Base-by-base conservation (phyloP, 2,329 filamentous ascomycete species). In the Chaetomiaceae sp. region DNA sequence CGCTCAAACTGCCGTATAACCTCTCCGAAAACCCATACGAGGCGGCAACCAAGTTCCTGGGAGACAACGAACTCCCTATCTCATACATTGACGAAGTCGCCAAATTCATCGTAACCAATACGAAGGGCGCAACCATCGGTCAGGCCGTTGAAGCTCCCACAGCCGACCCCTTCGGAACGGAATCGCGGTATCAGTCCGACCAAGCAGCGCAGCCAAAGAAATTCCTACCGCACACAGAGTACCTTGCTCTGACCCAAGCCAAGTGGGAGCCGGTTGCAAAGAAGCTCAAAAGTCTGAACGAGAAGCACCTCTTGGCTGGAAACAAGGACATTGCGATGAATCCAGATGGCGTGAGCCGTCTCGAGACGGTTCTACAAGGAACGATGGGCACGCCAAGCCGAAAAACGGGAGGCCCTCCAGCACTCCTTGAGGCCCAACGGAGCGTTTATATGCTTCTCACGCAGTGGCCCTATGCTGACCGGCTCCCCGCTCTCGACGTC, bases 1-100 rank as follows among this genome's bases (percentile, higher is more conserved):
- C 92, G 0, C 75, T 97, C 41, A 96, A 96, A 69, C 77, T 97
- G n/a, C 90, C 92, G 0, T 97, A 88, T 71, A 96, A 97, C 67
- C 78, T 92, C 11, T 90, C 87, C 1, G 87, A 96, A 66, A 96
- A 96, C 61, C 89, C 90, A 0, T 97, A 95, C 68, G 89, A 96
- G 62, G 86, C 87, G 2, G 92, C 94, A 0, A 89, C 87, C 32
- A 96, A 90, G 65, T 99, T 97, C 62, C 85, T 97, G 43, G 81
- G 86, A 62, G 85, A 91, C 65, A 95, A 97, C 63, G 87, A 96
- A 65, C 78, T 97, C 1, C 89, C 92, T 1, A 80, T 95, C 50
- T 83, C 81, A 3, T 97, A 96, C 65, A 78, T 96, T 13, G 92
- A 97, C 61, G 89, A 90, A 66, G 90, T 96, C 14, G 89, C 91